These are phyloP conservation scores for Ceratorhiza oryzae-sativae DNA, from an alignment of 1,284 basidiomycete genomes.

Conservation along the genomic window DNA sequence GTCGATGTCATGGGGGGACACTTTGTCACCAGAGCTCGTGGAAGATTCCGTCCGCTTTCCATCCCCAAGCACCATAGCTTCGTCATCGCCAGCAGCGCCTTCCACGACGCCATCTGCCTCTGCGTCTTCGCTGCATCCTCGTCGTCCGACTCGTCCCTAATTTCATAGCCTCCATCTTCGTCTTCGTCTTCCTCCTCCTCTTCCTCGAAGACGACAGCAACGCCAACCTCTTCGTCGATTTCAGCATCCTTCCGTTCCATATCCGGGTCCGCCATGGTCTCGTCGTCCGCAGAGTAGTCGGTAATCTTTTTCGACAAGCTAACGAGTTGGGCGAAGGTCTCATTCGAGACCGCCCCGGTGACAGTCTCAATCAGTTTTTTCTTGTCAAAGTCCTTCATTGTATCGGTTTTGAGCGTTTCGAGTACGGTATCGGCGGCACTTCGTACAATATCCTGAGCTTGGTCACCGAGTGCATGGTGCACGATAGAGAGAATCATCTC, in stretches of 20 bases:
- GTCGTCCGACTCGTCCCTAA: slow-evolving; percentile 79
- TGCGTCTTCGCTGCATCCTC: slow-evolving; percentile 60
- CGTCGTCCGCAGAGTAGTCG: slow-evolving; percentile 91
- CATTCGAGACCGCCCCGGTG: slow-evolving; percentile 72
- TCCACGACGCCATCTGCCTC: slow-evolving; percentile 55
- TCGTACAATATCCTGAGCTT: slow-evolving; percentile 93
- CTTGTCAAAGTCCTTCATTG: slow-evolving; percentile 96
- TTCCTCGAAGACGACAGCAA: slow-evolving; percentile 96
- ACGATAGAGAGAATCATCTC: slow-evolving; percentile 89
- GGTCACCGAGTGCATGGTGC: slow-evolving; percentile 87
- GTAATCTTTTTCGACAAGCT: slow-evolving; percentile 95
- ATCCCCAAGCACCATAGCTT: slow-evolving; percentile 72
- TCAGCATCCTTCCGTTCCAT: slow-evolving; percentile 79
- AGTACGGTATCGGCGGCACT: slow-evolving; percentile 92
- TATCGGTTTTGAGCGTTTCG: slow-evolving; percentile 89
- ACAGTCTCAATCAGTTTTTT: slow-evolving; percentile 93
- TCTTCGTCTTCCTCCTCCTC: slow-evolving; percentile 92
- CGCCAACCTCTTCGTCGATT: slow-evolving; percentile 92
- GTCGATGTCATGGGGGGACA: slow-evolving; percentile 92
- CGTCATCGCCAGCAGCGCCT: slow-evolving; percentile 63
- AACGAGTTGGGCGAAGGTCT: slow-evolving; percentile 86
- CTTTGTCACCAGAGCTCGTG: slow-evolving; percentile 72
- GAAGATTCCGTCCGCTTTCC: slow-evolving; percentile 55
- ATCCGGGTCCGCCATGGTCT: slow-evolving; percentile 74
- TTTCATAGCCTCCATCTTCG: slow-evolving; percentile 79